Conservation (phyloP, 768 basidiomycete genomes). For the Suillus plorans region DNA sequence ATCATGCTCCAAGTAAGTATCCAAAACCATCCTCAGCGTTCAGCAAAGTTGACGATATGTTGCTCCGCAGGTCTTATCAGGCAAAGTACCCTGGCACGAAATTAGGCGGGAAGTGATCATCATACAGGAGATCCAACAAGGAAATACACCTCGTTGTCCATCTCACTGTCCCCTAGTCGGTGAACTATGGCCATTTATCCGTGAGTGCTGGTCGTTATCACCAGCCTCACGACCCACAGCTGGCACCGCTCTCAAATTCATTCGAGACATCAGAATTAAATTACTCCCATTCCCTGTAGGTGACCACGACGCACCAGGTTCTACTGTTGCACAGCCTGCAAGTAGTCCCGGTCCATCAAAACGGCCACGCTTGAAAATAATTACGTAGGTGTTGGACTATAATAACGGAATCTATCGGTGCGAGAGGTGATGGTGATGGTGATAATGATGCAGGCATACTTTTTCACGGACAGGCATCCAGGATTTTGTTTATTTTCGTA, state of each 20-base stretch:
- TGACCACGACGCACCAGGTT: background rate
- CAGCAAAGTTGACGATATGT: background rate
- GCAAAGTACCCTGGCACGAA: constrained; percentile 10
- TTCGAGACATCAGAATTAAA: background rate
- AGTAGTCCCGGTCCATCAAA: background rate
- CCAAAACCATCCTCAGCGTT: background rate
- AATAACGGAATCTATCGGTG: background rate
- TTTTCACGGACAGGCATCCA: background rate
- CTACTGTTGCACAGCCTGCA: background rate
- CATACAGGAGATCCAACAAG: background rate
- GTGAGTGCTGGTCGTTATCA: background rate
- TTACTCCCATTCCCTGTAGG: background rate
- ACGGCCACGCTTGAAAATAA: background rate
- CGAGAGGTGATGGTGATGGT: background rate
- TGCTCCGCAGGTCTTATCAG: constrained; percentile 21
- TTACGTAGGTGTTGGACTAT: background rate
- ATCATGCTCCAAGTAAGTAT: constrained; percentile 23
- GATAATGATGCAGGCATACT: background rate
- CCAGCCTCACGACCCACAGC: constrained; percentile 2
- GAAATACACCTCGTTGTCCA: background rate
- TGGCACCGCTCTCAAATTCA: background rate
- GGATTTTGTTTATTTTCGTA: background rate
- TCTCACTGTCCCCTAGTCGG: background rate
- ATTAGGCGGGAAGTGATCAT: background rate
- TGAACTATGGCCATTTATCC: background rate